Base-by-base conservation (phyloP, 345 rosid species). In the Rhizophora mangle region DNA sequence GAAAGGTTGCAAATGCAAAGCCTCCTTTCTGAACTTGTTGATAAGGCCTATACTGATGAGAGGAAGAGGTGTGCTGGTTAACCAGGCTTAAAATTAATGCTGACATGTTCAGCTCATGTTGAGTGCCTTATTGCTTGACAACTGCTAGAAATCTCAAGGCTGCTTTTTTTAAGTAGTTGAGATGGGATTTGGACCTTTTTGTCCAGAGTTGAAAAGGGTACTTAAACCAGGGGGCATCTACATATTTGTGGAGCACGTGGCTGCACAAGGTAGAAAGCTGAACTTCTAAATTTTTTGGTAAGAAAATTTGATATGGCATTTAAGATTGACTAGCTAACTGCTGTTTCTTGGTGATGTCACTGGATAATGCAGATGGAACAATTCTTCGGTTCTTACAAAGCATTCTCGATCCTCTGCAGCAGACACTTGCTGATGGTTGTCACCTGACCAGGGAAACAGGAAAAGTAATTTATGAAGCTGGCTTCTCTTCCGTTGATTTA, bases 221-320 rank as follows among this genome's bases (percentile, higher is more conserved):
- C 78, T 93, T 43, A 93, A 80, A 79, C 97, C 96, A 0, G 91
- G 90, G n/a, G 97, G 94, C 68, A 32, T 68, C 62, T 93, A 85
- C 77, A 5, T 91, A 39, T 91, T 93, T 65, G 84, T 93, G 53
- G 98, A 93, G 79, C 97, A 93, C 72, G 94, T 91, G 63, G 93
- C 97, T 43, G 97, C 97, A 2, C 67, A 88, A 84, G 97, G 97
- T 91, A 81, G 16, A 1, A 53, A 63, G 1, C 15, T 49, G n/a
- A 67, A 55, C 8, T 47, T 65, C 60, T n/a, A 3, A 8, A 46
- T 5, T 26, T 20, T 36, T 52, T 22, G 15, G 21, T 63, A 8
- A 22, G 20, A 11, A 15, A 63, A 29, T 9, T 8, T n/a, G 47
- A 52, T 30, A n/a, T 8, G 5, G 8, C 0, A 16, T 54, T 10